Base-by-base conservation (phyloP, 2,329 filamentous ascomycete species). In the Monilinia fructigena region DNA sequence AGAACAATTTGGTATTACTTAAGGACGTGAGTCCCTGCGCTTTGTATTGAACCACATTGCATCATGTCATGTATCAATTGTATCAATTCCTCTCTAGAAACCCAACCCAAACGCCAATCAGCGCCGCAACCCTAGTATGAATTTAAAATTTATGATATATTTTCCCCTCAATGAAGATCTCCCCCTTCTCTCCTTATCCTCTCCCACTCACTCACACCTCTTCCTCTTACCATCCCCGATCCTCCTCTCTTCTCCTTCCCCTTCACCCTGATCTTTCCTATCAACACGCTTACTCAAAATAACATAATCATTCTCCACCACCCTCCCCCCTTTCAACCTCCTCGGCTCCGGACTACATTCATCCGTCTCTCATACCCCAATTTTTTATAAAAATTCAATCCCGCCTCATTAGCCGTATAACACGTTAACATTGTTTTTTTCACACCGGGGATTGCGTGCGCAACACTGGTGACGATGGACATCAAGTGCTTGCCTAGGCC, bases 371-470 rank as follows among this genome's bases (percentile, higher is more conserved):
- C n/a, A 72, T 85, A 89, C 0, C 89, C 89, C 16, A 86, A 75
- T 68, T 80, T 83, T 56, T 80, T 76, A 76, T 93, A 93, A 71
- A 92, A 89, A 3, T 71, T 74, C 52, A 83, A 77, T 0, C 83
- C 90, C 2, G 77, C 76, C 42, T 77, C 70, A 73, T 93, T 93
- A 68, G 81, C 80, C 62, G 82, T 76, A 73, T 91, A 92, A 73
- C 89, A 90, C 1, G 89, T 92, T 72, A 93, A 79, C 90, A 93
- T 93, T 55, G 86, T 81, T 77, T 92, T 92, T 28, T 80, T 76
- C 55, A 89, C 80, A 0, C 80, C 79, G 2, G 81, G 79, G 28
- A 88, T 82, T 64, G 82, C 81, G 28, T 76, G 69, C 10, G 85
- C 89, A 5, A 87, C 79, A 5, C 75, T 74, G 56, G 83, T 82